These are phyloP conservation scores for Wickerhamomyces xylosicus DNA, from an alignment of 805 yeast genomes.

Conservation along the genomic window DNA sequence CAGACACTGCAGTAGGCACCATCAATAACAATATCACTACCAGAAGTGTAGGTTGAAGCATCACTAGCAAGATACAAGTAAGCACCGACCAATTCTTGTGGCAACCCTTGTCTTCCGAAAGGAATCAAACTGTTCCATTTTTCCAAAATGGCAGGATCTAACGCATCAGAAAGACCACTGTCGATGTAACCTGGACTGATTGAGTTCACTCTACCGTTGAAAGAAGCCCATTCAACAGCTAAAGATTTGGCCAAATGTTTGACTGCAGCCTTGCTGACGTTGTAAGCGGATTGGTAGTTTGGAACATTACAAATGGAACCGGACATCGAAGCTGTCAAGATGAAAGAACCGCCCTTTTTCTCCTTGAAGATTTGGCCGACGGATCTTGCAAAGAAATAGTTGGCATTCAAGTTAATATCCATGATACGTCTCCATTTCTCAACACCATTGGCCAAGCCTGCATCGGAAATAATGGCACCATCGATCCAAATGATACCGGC, in stretches of 20 bases:
- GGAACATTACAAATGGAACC: slow-evolving; percentile 84
- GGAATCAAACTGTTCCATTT: slow-evolving; percentile 49
- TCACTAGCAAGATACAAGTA: slow-evolving; percentile 71
- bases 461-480: slow-evolving; percentile 41
- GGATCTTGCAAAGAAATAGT: slow-evolving; percentile 68
- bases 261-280: slow-evolving; percentile 23
- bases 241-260: slow-evolving; percentile 13
- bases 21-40: slow-evolving; percentile 66
- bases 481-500: slow-evolving; percentile 82
- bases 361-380: slow-evolving; percentile 64
- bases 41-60: slow-evolving; percentile 74
- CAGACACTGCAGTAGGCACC: slow-evolving; percentile 50
- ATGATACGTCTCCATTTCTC: slow-evolving; percentile 65
- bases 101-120: slow-evolving; percentile 64
- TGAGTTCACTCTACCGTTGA: slow-evolving; percentile 68
- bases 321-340: slow-evolving; percentile 84
- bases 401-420: slow-evolving; percentile 70
- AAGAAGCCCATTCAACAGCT: slow-evolving; percentile 75
- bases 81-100: slow-evolving; percentile 71
- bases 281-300: slow-evolving; percentile 77
- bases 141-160: slow-evolving; percentile 32
- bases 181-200: slow-evolving; percentile 82
- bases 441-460: slow-evolving; percentile 15
- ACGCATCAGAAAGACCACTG: slow-evolving; percentile 50
- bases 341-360: slow-evolving; percentile 71